These are phyloP conservation scores for Jatropha podagrica DNA, from an alignment of 441 rosid genomes.

Conservation along the genomic window DNA sequence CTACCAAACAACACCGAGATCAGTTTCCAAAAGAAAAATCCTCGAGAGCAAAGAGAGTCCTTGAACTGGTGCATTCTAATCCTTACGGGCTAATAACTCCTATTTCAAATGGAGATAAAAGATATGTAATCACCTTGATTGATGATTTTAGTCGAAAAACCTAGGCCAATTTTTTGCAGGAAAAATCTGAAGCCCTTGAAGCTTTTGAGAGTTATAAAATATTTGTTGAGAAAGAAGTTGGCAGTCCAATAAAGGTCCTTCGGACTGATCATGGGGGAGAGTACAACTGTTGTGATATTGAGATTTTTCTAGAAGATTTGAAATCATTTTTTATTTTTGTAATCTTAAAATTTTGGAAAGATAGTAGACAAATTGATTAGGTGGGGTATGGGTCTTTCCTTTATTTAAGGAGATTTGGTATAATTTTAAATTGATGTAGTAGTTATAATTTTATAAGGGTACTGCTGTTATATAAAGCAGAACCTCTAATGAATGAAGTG, in stretches of 20 bases:
- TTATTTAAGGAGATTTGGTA: no score
- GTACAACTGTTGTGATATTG: no score
- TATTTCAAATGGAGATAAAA: neutral
- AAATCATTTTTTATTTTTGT: no score
- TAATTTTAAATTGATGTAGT: no score
- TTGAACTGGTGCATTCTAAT: neutral
- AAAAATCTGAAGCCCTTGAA: neutral
- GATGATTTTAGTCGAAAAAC: neutral
- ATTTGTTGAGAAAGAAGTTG: neutral
- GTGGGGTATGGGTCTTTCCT: no score
- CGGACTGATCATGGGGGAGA: neutral
- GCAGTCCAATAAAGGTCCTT: neutral
- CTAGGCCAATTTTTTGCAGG: neutral
- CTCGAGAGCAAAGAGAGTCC: neutral
- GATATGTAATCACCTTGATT: neutral
- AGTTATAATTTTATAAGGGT: no score
- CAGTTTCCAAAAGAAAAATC: neutral
- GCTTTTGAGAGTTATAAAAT: no score
- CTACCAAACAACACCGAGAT: constrained; percentile 1
- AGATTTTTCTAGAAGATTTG: no score
- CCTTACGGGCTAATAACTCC: neutral
- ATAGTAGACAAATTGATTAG: no score
- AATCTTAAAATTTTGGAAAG: no score
- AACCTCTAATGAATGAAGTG: no score
- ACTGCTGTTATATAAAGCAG: no score